phyloP scores from a whole-genome alignment of 257 asterid genomes.

The Rubia yunnanensis region DNA sequence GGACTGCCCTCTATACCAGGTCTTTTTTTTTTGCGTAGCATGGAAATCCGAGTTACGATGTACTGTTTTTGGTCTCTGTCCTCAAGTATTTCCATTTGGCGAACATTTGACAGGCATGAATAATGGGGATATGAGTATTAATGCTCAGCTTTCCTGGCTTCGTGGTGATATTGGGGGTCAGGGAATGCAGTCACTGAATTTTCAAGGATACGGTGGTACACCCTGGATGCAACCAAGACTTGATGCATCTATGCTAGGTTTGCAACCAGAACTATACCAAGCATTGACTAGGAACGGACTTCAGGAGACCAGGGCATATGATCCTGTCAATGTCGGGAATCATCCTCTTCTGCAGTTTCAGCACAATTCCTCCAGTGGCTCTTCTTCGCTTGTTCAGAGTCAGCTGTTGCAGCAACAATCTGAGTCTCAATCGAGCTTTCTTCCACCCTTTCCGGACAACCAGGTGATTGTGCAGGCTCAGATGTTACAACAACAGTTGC shows the following conservation, averaged over 20 bases:
- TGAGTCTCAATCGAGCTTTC: constrained; percentile 45
- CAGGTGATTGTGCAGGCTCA: constrained; percentile 60
- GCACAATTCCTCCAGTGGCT: constrained; percentile 39
- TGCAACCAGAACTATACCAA: constrained; percentile 79
- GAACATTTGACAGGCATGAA: constrained; percentile 39
- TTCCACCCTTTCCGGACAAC: constrained; percentile 53
- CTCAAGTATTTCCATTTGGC: neutral
- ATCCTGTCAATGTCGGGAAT: constrained; percentile 49
- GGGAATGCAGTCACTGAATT: constrained; percentile 51
- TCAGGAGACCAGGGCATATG: constrained; percentile 46
- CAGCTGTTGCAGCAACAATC: constrained; percentile 65
- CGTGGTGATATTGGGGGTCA: constrained; percentile 61
- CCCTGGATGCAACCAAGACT: constrained; percentile 87
- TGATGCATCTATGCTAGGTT: constrained; percentile 49
- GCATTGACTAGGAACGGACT: constrained; percentile 55
- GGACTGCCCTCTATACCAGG: constrained; percentile 72
- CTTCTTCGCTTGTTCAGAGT: constrained; percentile 49
- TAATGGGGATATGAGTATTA: constrained; percentile 50
- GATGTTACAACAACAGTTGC: constrained; percentile 65
- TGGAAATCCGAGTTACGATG: neutral
- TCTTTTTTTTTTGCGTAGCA: constrained; percentile 14
- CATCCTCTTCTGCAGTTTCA: constrained; percentile 63
- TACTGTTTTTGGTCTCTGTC: neutral
- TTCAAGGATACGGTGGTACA: constrained; percentile 53
- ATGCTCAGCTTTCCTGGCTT: constrained; percentile 62